phyloP scores from a whole-genome alignment of 805 yeast species.

The Wickerhamomyces strasburgensis region DNA sequence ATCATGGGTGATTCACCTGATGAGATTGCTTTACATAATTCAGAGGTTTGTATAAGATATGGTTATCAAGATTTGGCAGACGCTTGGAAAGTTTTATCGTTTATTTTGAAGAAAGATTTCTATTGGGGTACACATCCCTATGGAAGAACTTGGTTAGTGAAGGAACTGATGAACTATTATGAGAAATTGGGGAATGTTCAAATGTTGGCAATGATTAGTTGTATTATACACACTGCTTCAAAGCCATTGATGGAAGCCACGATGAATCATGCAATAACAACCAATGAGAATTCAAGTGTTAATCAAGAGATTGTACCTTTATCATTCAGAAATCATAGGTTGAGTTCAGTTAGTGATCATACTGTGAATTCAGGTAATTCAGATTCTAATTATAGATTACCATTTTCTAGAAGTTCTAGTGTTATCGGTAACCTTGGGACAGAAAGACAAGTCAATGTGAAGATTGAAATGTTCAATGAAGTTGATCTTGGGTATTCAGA shows the following conservation, averaged over 20 bases:
- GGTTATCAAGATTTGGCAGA: constrained; percentile 62
- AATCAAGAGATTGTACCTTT: constrained; percentile 5
- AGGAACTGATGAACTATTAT: constrained; percentile 57
- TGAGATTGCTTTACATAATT: constrained; percentile 62
- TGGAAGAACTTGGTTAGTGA: constrained; percentile 64
- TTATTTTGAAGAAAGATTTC: constrained; percentile 35
- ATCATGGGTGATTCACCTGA: constrained; percentile 62
- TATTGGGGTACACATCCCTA: constrained; percentile 82
- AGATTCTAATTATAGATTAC: constrained; percentile 18
- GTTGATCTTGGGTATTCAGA: constrained; percentile 32
- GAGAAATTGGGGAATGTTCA: constrained; percentile 67
- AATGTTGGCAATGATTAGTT: constrained; percentile 85
- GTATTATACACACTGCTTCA: constrained; percentile 41
- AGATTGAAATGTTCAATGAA: constrained; percentile 42
- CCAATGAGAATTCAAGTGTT: not conserved
- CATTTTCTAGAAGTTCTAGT: constrained; percentile 25
- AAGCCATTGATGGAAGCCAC: not conserved
- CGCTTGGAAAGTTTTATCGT: constrained; percentile 63
- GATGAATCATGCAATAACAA: constrained; percentile 1
- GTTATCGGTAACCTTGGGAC: constrained; percentile 7
- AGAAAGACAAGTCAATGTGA: constrained; percentile 28
- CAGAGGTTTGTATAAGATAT: constrained; percentile 59
- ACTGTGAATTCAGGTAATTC: constrained; percentile 18
- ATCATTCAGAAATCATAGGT: constrained; percentile 9
- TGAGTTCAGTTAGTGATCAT: constrained; percentile 16